These are phyloP conservation scores for Zygoascus hellenicus DNA, from an alignment of 1,139 yeast species.

Conservation along the genomic window DNA sequence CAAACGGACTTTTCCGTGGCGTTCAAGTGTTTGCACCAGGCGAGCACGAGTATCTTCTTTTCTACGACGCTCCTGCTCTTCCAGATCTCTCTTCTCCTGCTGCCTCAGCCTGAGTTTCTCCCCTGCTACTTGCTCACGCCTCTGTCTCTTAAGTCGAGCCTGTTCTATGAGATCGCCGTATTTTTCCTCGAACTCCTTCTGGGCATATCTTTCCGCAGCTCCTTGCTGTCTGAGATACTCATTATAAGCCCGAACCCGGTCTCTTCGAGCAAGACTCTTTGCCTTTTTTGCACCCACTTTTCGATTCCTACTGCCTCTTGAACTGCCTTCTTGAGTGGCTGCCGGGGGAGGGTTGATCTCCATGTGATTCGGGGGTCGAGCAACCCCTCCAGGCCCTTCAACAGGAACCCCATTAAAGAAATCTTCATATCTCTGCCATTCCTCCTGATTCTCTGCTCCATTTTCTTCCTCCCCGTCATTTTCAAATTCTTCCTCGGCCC, in stretches of 20 bases:
- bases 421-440: constrained; percentile 8
- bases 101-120: constrained; percentile 20
- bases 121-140: constrained; percentile 22
- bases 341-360: constrained; percentile 19
- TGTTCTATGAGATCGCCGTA: constrained; percentile 30
- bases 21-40: constrained; percentile 12
- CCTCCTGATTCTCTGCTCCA: constrained; percentile 10
- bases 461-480: constrained; percentile 11
- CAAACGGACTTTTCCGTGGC: constrained; percentile 15
- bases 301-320: constrained; percentile 13
- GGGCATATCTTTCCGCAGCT: constrained; percentile 23
- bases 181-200: constrained; percentile 23
- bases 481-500: constrained; percentile 10
- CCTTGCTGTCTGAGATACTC: constrained; percentile 31
- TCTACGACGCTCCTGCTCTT: constrained; percentile 16
- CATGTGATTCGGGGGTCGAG: constrained; percentile 11
- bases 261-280: constrained; percentile 29
- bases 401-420: not conserved
- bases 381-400: constrained; percentile 6
- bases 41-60: constrained; percentile 9
- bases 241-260: constrained; percentile 30
- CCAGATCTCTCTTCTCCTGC: constrained; percentile 18
- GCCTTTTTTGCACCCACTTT: constrained; percentile 33
- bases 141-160: constrained; percentile 22
- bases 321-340: constrained; percentile 4